Conservation (phyloP, 345 rosid species). For the Aegle marmelos region DNA sequence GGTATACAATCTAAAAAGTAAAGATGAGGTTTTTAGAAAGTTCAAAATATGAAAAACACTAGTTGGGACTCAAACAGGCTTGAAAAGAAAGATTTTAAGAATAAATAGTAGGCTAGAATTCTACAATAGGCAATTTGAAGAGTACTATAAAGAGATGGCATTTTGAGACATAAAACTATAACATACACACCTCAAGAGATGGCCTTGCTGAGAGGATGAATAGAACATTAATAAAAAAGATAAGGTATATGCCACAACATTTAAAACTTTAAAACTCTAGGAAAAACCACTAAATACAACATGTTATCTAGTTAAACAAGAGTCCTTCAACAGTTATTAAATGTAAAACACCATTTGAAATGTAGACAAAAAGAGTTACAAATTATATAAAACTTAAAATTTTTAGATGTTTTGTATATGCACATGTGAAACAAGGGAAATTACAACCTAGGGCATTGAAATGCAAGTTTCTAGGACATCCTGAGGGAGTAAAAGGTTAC, state of each 20-base stretch:
- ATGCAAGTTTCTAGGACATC: too few relatives aligned
- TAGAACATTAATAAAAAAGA: background rate
- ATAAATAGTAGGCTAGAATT: too few relatives aligned
- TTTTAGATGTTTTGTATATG: too few relatives aligned
- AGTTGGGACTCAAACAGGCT: too few relatives aligned
- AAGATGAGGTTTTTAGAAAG: too few relatives aligned
- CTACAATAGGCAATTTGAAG: too few relatives aligned
- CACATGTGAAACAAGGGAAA: too few relatives aligned
- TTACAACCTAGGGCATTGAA: too few relatives aligned
- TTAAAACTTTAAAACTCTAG: background rate
- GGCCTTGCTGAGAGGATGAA: background rate
- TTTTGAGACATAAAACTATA: background rate
- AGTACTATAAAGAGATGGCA: background rate
- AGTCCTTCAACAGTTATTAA: background rate
- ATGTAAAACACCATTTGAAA: background rate
- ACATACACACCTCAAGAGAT: background rate
- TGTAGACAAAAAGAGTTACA: fast-evolving
- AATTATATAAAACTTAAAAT: fast-evolving
- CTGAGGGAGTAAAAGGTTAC: too few relatives aligned
- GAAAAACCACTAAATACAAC: background rate
- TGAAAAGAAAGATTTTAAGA: background rate
- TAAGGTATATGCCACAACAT: too few relatives aligned
- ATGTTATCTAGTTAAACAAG: too few relatives aligned
- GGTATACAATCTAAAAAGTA: background rate
- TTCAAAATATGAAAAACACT: too few relatives aligned